Evolutionary conservation across 257 asterid species (phyloP).

Genomic region (Scutellaria barbata): DNA sequence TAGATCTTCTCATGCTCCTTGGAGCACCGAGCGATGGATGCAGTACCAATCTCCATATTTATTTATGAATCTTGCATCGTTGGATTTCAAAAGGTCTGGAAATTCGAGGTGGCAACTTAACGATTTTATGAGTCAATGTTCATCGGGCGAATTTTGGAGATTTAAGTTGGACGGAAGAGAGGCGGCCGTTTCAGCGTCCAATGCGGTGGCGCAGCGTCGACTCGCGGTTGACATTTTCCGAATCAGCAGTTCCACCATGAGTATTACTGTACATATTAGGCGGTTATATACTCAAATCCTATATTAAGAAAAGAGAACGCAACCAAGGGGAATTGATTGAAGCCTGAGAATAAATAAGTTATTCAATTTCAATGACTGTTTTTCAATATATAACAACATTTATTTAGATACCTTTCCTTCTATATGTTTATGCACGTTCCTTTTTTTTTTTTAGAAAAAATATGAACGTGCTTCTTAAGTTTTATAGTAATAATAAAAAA

Average conservation of each 20-base stretch:
- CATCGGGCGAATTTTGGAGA: not conserved
- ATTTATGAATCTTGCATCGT: not conserved
- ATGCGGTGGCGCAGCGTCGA: slow-evolving; percentile 17
- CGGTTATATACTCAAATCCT: not conserved
- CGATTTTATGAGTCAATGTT: not conserved
- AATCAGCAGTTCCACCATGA: slow-evolving; percentile 25
- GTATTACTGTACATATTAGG: not conserved
- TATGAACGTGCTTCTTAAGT: too few relatives aligned
- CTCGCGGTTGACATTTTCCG: slow-evolving; percentile 27
- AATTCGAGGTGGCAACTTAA: not conserved
- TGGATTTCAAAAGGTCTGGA: not conserved
- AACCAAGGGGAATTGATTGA: not conserved
- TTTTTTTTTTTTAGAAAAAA: too few relatives aligned
- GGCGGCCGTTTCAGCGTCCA: not conserved
- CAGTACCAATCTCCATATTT: slow-evolving; percentile 70
- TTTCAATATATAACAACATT: too few relatives aligned
- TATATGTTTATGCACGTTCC: too few relatives aligned
- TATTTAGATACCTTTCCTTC: too few relatives aligned
- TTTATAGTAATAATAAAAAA: too few relatives aligned
- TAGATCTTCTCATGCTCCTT: slow-evolving; percentile 71
- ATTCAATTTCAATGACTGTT: too few relatives aligned
- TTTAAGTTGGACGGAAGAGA: not conserved
- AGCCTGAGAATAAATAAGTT: not conserved
- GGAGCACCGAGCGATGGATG: slow-evolving; percentile 69
- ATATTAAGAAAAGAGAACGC: not conserved